Conservation (phyloP, 2,329 filamentous ascomycete species). For the Aspergillus pseudoglaucus region DNA sequence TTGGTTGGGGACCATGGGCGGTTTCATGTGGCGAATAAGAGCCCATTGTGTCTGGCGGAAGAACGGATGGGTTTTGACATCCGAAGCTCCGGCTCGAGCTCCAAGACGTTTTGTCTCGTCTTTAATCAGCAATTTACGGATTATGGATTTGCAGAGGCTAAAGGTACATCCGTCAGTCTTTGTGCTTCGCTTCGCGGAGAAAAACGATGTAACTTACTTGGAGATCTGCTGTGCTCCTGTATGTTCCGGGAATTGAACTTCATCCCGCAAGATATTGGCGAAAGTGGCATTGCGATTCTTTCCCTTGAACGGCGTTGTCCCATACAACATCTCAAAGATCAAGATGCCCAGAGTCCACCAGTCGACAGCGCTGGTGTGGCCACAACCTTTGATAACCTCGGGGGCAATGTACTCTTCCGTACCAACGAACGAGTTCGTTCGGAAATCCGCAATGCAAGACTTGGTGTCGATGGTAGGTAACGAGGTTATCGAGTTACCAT, state of each 20-base stretch:
- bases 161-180: slow-evolving; percentile 1
- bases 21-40: slow-evolving; percentile 93
- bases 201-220: slow-evolving; percentile 58
- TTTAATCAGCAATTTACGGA: slow-evolving; percentile 95
- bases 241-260: slow-evolving; percentile 92
- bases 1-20: slow-evolving; percentile 89
- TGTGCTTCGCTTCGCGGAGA: not conserved
- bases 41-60: slow-evolving; percentile 97
- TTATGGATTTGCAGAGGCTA: slow-evolving; percentile 92
- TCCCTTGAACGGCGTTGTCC: slow-evolving; percentile 97
- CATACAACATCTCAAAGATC: slow-evolving; percentile 98
- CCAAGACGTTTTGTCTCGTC: slow-evolving; percentile 91
- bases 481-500: slow-evolving; percentile 76
- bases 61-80: slow-evolving; percentile 94
- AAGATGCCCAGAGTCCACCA: slow-evolving; percentile 99
- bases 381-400: slow-evolving; percentile 97
- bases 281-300: slow-evolving; percentile 98
- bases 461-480: slow-evolving; percentile 97
- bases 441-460: slow-evolving; percentile 96
- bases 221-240: slow-evolving; percentile 77
- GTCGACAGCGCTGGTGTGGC: slow-evolving; percentile 95
- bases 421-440: slow-evolving; percentile 96
- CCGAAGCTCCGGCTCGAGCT: slow-evolving; percentile 87
- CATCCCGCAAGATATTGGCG: slow-evolving; percentile 91
- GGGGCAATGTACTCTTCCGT: slow-evolving; percentile 99